These are phyloP conservation scores for Chlorella variabilis DNA, from an alignment of 163 green algal genomes.

Conservation along the genomic window DNA sequence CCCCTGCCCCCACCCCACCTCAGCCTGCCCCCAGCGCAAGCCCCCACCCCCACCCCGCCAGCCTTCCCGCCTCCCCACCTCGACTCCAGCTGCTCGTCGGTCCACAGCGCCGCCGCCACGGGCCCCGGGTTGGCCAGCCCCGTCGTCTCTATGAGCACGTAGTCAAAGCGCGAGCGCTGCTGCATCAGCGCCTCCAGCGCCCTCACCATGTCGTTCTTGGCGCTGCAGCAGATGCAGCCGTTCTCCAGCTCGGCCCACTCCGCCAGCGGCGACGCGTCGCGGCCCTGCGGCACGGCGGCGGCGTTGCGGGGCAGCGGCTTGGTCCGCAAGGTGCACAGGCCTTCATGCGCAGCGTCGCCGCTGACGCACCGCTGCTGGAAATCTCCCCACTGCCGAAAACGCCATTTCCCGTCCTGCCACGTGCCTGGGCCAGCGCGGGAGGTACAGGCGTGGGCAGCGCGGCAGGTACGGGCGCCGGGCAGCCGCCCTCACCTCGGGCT, in stretches of 20 bases:
- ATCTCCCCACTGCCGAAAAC: too few species aligned
- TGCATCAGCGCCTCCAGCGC: conserved; percentile 85
- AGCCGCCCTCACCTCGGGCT: conserved; percentile 62
- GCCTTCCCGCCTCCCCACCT: background rate
- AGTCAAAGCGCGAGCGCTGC: conserved; percentile 76
- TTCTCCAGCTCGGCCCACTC: conserved; percentile 92
- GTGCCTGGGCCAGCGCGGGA: too few species aligned
- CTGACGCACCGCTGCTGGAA: too few species aligned
- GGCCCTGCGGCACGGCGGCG: conserved; percentile 17
- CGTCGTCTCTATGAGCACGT: conserved; percentile 92
- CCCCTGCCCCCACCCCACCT: too few species aligned
- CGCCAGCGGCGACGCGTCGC: conserved; percentile 33
- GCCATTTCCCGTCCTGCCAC: too few species aligned
- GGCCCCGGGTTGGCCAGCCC: conserved; percentile 90
- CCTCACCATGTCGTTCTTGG: conserved; percentile 91
- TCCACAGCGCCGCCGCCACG: conserved; percentile 86
- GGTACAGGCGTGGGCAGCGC: too few species aligned
- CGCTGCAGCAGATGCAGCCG: conserved; percentile 93
- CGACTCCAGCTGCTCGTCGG: conserved; percentile 84
- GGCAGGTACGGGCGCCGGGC: too few species aligned
- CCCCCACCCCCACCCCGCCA: background rate
- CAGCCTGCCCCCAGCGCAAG: background rate
- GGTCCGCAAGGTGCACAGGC: too few species aligned
- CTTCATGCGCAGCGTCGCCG: too few species aligned
- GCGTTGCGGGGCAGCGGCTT: too few species aligned